These are phyloP conservation scores for Colletotrichum musae DNA, from an alignment of 2,329 filamentous ascomycete genomes.

Conservation along the genomic window DNA sequence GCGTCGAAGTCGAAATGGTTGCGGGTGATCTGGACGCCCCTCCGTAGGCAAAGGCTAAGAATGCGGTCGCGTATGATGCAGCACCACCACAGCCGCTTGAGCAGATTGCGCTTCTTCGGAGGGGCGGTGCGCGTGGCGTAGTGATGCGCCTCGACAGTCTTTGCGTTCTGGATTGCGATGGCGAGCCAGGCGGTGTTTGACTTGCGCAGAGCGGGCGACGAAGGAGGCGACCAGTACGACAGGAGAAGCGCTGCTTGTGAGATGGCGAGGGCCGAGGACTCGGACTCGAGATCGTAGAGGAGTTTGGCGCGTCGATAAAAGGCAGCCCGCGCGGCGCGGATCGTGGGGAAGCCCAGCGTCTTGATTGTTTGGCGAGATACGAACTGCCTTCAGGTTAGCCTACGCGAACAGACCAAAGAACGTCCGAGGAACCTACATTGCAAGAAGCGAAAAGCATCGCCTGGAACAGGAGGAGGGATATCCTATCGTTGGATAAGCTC, in stretches of 20 bases:
- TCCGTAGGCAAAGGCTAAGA: conserved; percentile 63
- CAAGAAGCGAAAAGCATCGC: conserved; percentile 62
- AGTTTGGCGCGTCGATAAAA: conserved; percentile 59
- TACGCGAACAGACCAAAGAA: background rate
- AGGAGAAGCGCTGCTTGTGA: conserved; percentile 60
- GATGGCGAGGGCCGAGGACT: conserved; percentile 57
- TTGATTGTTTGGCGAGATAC: conserved; percentile 57
- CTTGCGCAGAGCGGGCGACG: conserved; percentile 49
- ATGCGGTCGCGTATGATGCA: conserved; percentile 67
- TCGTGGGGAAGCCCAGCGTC: conserved; percentile 58
- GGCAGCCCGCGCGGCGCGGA: conserved; percentile 59
- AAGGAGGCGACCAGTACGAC: conserved; percentile 57
- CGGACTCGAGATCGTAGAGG: conserved; percentile 61
- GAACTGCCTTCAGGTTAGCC: conserved; percentile 48
- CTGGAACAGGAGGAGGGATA: conserved; percentile 62
- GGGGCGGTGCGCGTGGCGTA: conserved; percentile 53
- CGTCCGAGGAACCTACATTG: conserved; percentile 47
- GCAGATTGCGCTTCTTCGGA: conserved; percentile 55
- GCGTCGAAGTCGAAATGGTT: conserved; percentile 61
- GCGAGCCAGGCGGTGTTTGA: conserved; percentile 65
- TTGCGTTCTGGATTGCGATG: conserved; percentile 65
- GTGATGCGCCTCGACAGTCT: conserved; percentile 59
- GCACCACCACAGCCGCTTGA: conserved; percentile 70
- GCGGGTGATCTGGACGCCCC: conserved; percentile 64
- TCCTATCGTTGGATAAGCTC: conserved; percentile 44